These are phyloP conservation scores for Mucor sp. DNA, from an alignment of 371 early-diverging fungal genomes.

Conservation along the genomic window DNA sequence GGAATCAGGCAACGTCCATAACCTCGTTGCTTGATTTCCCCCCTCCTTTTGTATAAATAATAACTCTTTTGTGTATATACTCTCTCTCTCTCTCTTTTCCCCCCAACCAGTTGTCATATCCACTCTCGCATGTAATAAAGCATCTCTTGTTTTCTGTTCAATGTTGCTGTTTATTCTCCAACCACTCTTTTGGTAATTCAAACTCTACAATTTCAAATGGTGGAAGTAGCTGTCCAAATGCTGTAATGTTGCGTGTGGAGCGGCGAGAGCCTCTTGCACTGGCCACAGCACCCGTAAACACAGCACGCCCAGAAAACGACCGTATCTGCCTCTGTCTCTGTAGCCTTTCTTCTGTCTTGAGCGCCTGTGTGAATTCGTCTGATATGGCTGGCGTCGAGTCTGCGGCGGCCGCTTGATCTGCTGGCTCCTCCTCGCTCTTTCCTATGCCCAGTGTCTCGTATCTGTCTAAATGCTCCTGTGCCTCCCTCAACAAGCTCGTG, in stretches of 20 bases:
- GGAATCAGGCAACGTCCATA: conserved; percentile 12
- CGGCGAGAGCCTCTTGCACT: conserved; percentile 30
- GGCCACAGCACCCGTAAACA: conserved; percentile 21
- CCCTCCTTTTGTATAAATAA: not conserved
- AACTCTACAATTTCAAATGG: conserved; percentile 47
- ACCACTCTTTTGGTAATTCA: conserved; percentile 28
- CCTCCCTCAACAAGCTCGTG: conserved; percentile 50
- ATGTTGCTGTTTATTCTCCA: not conserved
- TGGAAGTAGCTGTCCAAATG: conserved; percentile 59
- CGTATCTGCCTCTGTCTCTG: conserved; percentile 22
- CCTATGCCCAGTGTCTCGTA: conserved; percentile 57
- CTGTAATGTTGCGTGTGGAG: conserved; percentile 35
- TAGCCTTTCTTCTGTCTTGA: conserved; percentile 2
- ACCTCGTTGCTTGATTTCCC: conserved; percentile 16
- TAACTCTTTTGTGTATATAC: not conserved
- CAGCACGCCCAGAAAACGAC: conserved; percentile 27
- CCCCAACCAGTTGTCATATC: no score
- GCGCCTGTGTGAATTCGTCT: conserved; percentile 20
- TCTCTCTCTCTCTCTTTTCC: not conserved
- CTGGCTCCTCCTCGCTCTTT: conserved; percentile 7
- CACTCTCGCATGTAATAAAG: not conserved
- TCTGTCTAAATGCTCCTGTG: conserved; percentile 51
- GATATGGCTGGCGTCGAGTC: not conserved
- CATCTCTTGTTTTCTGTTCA: not conserved
- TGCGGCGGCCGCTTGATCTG: not conserved